Evolutionary conservation across 345 rosid species (phyloP), one percentile per base, ranked within the genome.

Genomic region (Arabis alpina): DNA sequence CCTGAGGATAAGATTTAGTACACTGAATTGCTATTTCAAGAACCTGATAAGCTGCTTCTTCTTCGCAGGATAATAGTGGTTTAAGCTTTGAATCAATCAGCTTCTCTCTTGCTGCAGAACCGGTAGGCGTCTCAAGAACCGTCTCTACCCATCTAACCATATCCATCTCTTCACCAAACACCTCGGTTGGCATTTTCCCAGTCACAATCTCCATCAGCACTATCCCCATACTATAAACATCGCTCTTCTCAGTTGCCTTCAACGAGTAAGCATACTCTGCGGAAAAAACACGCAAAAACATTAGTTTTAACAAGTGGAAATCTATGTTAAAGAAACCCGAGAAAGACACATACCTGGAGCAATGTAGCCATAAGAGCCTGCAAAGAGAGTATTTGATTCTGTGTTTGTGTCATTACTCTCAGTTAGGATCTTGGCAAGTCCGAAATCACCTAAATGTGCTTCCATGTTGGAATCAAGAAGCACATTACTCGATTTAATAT

Each of bases 401-500:
- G 96, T 84, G 74, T 78, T 79, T 15, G 91, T 80, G 45, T 88
- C 88, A 7, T 54, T 13, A 30, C 70, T 80, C 74, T 87, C 96
- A 6, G 70, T 77, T 0, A 89, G 59, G 15, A 87, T 77, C 80
- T 88, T 94, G 2, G 99, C 99, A 0, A 94, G 81, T 28, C 99
- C 99, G 11, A 94, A 94, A 82, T 94, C 97, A 27, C 98, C 98
- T 41, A 93, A 62, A 68, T 93, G 98, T 3, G 96, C 89, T 77
- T 93, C 94, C 94, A 91, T 87, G 36, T 82, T 62, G 49, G 94
- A 81, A 80, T 87, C 96, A 10, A 93, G 81, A 71, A 93, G 66
- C 42, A 93, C 44, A 73, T 93, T 93, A 83, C 98, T 89, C 0
- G 97, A 77, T 71, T 93, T 93, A 73, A 93, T 86, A 78, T 93